A percentile compares a stretch with the other conserved stretches of the same genome.
These are phyloP conservation scores for Blastomyces silverae DNA, from an alignment of 2,329 filamentous ascomycete species.

Conservation along the genomic window DNA sequence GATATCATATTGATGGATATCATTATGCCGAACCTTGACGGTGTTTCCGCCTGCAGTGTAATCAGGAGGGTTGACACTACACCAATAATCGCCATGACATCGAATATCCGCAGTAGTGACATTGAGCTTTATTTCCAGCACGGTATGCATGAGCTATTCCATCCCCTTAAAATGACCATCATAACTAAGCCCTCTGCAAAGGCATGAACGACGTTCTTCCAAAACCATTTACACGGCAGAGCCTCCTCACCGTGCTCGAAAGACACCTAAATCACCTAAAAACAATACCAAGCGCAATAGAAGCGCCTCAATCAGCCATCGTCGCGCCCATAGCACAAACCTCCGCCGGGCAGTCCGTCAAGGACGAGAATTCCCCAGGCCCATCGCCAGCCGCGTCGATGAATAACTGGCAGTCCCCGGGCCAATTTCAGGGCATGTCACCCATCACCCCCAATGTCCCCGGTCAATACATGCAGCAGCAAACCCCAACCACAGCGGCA, in stretches of 20 bases:
- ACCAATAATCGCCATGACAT: conserved; percentile 97
- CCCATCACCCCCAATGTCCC: conserved; percentile 47
- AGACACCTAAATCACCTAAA: conserved; percentile 82
- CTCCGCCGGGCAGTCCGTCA: conserved; percentile 51
- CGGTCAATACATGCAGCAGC: conserved; percentile 35
- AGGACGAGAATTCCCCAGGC: conserved; percentile 57
- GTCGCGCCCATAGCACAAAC: conserved; percentile 45
- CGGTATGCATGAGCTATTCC: conserved; percentile 52
- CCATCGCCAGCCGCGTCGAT: conserved; percentile 54
- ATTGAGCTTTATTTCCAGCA: conserved; percentile 96
- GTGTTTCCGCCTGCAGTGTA: conserved; percentile 86
- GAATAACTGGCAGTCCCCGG: conserved; percentile 59
- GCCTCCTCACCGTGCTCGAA: conserved; percentile 76
- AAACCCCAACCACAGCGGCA: conserved; percentile 19
- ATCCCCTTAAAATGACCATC: neutral
- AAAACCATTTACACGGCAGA: conserved; percentile 90
- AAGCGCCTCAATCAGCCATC: conserved; percentile 39
- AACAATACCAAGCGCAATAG: conserved; percentile 55
- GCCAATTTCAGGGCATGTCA: conserved; percentile 52
- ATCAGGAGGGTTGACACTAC: conserved; percentile 79
- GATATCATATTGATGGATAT: conserved; percentile 82
- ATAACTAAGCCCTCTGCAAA: conserved; percentile 33
- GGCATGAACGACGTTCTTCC: conserved; percentile 97
- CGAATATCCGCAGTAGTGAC: conserved; percentile 93
- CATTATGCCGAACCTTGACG: conserved; percentile 94